Base-by-base conservation (phyloP, 148 eudicot species). In the Persicaria tinctoria region DNA sequence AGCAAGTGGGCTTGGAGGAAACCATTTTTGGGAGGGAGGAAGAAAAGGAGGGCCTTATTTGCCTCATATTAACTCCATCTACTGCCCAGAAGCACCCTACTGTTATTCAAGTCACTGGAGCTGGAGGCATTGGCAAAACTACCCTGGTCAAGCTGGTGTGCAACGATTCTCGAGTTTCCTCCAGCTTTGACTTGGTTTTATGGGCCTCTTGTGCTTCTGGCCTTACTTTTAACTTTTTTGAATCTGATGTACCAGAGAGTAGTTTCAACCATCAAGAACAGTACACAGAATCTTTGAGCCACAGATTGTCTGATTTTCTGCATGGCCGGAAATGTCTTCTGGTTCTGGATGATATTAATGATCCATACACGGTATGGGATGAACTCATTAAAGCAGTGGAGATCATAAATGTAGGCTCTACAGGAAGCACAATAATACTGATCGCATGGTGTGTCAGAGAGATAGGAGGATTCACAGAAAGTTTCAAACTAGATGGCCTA, bases 401-500 rank as follows among this genome's bases (percentile, higher is more conserved):
- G 62, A 3, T 57, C 3, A 17, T 57, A 23, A 17, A 5, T 27
- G 27, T 1, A 8, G 63, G 63, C 27, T n/a, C 63, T 0, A 57
- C 0, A 3, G 63, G 63, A 18, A 57, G 63, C 63, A 18, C 9
- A 4, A 23, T 57, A 20, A 57, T 57, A 18, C 0, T 57, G 9
- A 7, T 12, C 18, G 27, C n/a, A 55, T 55, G 3, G 18, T 23
- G 27, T 23, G 27, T 23, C 6, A 17, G 5, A n/a, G 8, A 55
- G 14, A 55, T 55, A 55, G 20, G 1, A 13, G 4, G 73, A 8
- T 56, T 17, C 41, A 17, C 14, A 0, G 0, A 46, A 10, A 6
- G 46, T 0, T 57, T 70, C 49, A 41, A 60, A 48, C 59, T 83
- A 14, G 5, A 53, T 38, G 80, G 72, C 45, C 57, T 82, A 16